Base-by-base conservation (phyloP, 192 early-diverging fungal species). In the Podila clonocystis region DNA sequence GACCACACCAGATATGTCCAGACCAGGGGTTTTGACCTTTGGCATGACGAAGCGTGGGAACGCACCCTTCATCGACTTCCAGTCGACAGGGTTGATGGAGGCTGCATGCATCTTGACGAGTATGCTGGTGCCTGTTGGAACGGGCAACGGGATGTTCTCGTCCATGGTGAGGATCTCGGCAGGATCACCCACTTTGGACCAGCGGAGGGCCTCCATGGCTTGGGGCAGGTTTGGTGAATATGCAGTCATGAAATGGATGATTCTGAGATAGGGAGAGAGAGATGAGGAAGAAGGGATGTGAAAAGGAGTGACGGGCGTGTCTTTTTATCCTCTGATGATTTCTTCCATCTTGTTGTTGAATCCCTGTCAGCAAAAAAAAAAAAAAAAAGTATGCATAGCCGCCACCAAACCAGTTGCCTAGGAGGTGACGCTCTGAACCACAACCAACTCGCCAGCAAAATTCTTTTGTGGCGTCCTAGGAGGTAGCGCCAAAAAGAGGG, bases 21-120 rank as follows among this genome's bases (percentile, higher is more conserved):
- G 58, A 50, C 70, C 58, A 0, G 72, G 68, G 33, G 75, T 61
- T 30, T 73, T 80, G 38, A 74, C n/a, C 22, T 22, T 64, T 5
- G 77, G 63, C 65, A 72, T 68, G 4, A 65, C 22, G 1, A 72
- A 31, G 12, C 55, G 28, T 1, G 70, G 31, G 13, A 72, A 9
- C 0, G 66, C 66, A 3, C 83, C 76, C 34, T 41, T 50, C 77
- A 78, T 79, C 30, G 80, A 12, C 45, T 84, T 84, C 65, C 70
- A 84, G 22, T 84, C 83, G 13, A 75, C 65, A 20, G 83, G 83
- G 57, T 84, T 84, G 22, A 84, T 31, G 8, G 76, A 76, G 0
- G 76, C 24, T 8, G 83, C 83, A 29, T 72, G 60, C 24, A 84
- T 73, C 62, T 75, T 79, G 65, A 84, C 57, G 3, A 84, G 68